A percentile compares a stretch with the other conserved stretches of the same genome.
Evolutionary conservation across 768 basidiomycete species (phyloP).

Genomic region (Lactarius deliciosus): DNA sequence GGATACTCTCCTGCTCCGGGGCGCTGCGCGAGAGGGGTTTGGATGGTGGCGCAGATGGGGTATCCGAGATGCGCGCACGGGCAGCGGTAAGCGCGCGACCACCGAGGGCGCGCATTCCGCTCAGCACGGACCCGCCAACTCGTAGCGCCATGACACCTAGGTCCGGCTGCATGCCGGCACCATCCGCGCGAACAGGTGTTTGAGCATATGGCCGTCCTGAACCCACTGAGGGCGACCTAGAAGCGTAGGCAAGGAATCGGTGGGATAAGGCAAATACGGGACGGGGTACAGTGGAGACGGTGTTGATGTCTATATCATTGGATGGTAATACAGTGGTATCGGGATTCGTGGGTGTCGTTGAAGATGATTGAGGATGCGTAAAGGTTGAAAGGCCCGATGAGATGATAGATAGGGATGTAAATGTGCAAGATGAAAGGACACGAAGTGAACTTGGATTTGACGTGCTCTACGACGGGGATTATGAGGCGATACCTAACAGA

Average conservation of each 20-base stretch:
- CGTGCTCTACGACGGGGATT: constrained; percentile 48
- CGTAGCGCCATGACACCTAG: constrained; percentile 54
- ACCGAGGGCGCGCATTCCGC: constrained; percentile 62
- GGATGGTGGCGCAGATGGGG: constrained; percentile 11
- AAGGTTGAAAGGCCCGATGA: constrained; percentile 48
- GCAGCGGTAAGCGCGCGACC: constrained; percentile 58
- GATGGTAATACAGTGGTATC: constrained; percentile 44
- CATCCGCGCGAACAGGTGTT: constrained; percentile 19
- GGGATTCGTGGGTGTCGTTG: constrained; percentile 33
- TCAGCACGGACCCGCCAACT: constrained; percentile 61
- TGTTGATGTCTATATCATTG: constrained; percentile 27
- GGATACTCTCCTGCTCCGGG: constrained; percentile 27
- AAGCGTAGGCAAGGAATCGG: constrained; percentile 62
- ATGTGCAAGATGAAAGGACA: constrained; percentile 55
- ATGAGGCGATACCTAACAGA: constrained; percentile 12
- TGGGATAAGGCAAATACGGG: constrained; percentile 61
- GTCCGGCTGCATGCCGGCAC: constrained; percentile 43
- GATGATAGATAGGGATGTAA: constrained; percentile 52
- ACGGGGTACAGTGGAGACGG: constrained; percentile 30
- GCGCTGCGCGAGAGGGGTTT: constrained; percentile 41
- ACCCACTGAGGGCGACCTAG: constrained; percentile 35
- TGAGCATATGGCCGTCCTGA: constrained; percentile 29
- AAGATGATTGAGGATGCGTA: constrained; percentile 35
- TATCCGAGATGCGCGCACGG: constrained; percentile 25
- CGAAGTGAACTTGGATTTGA: constrained; percentile 53